Conservation (phyloP, 345 rosid species). For the Pistacia vera region DNA sequence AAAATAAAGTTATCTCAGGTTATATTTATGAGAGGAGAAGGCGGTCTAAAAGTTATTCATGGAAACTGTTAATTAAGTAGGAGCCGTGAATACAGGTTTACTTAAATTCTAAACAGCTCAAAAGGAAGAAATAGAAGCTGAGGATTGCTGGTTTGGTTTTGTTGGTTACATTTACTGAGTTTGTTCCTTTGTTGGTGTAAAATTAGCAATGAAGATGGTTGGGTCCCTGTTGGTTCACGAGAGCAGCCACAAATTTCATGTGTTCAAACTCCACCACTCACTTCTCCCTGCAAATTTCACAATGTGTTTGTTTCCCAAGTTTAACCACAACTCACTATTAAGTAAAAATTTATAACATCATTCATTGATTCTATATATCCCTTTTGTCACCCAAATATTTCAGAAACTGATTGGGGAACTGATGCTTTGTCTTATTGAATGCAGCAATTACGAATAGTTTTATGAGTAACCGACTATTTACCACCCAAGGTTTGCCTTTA, state of each 20-base stretch:
- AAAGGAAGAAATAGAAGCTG: constrained; percentile 15
- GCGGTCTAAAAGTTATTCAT: constrained; percentile 35
- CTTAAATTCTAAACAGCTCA: constrained; percentile 32
- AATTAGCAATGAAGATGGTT: constrained; percentile 13
- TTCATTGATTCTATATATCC: too few relatives aligned
- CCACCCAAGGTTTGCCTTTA: too few relatives aligned
- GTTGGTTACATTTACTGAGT: constrained; percentile 21
- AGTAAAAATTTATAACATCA: too few relatives aligned
- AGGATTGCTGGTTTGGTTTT: constrained; percentile 3
- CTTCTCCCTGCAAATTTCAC: not conserved
- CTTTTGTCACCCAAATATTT: constrained; percentile 7
- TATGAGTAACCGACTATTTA: too few relatives aligned
- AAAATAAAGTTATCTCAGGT: not conserved
- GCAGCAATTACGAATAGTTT: not conserved
- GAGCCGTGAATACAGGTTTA: constrained; percentile 31
- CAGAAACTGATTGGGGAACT: not conserved
- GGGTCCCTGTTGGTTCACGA: constrained; percentile 47
- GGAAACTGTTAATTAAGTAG: constrained; percentile 33
- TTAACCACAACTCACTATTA: too few relatives aligned
- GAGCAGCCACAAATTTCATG: constrained; percentile 35
- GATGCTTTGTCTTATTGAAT: not conserved
- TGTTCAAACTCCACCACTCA: not conserved
- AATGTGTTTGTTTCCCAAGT: constrained; percentile 13
- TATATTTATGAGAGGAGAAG: not conserved
- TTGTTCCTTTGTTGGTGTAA: constrained; percentile 29